Percentiles rank a stretch among this genome's conserved stretches.
Conservation (phyloP, 2,329 filamentous ascomycete species). For the Chaetomium sp. region DNA sequence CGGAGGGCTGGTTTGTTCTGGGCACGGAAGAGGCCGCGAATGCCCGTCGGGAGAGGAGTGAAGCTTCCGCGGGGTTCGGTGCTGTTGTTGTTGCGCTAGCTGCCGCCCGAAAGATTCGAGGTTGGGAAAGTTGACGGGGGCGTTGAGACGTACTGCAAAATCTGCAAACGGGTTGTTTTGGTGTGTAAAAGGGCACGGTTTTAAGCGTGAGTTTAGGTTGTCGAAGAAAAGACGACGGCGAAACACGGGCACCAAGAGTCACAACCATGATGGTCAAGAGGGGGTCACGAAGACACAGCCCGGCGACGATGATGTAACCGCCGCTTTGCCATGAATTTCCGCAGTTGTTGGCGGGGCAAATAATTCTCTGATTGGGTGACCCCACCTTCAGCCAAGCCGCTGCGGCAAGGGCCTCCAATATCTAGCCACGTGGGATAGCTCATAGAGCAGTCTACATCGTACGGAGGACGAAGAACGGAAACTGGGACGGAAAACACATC, state of each 20-base stretch:
- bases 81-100: too few relatives aligned
- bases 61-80: too few relatives aligned
- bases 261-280: slow-evolving; percentile 3
- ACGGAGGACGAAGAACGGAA: neutral
- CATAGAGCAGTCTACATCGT: neutral
- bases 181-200: neutral
- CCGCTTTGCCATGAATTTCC: neutral
- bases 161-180: neutral
- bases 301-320: slow-evolving; percentile 19
- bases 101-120: too few relatives aligned
- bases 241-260: neutral
- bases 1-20: neutral
- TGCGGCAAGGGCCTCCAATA: neutral
- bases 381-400: neutral
- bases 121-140: too few relatives aligned
- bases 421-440: neutral
- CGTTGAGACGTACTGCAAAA: neutral
- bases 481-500: neutral
- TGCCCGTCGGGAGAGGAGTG: neutral
- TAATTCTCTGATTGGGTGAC: neutral
- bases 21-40: neutral
- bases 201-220: neutral
- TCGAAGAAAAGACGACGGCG: neutral
- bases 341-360: slow-evolving; percentile 8
- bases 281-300: neutral